A percentile compares a stretch with the other conserved stretches of the same genome.
Evolutionary conservation across 2,329 filamentous ascomycete species (phyloP).

Genomic region (Pyrenophora tritici-repentis): DNA sequence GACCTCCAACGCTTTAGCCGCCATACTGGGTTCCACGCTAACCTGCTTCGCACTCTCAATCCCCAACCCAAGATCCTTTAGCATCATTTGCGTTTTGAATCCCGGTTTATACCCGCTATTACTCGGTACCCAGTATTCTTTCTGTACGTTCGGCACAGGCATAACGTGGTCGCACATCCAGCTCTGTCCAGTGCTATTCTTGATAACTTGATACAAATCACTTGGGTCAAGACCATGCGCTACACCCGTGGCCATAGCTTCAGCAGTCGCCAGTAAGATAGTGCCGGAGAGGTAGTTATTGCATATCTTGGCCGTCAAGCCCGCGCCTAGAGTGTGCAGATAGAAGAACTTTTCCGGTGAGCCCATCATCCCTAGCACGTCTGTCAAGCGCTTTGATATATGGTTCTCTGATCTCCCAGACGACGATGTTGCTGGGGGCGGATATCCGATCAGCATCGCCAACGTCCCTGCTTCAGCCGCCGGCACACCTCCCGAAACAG

Average conservation of each 20-base stretch:
- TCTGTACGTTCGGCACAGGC: constrained; percentile 39
- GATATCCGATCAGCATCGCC: constrained; percentile 35
- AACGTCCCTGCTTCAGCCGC: constrained; percentile 36
- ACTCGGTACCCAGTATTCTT: constrained; percentile 38
- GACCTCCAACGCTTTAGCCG: constrained; percentile 32
- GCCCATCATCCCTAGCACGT: constrained; percentile 28
- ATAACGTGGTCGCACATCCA: constrained; percentile 45
- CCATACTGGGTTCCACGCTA: constrained; percentile 33
- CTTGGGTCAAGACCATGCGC: constrained; percentile 37
- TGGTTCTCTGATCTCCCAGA: background rate
- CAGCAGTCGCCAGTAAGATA: constrained; percentile 38
- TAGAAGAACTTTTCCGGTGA: constrained; percentile 38
- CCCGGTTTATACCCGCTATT: constrained; percentile 41
- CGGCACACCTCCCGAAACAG: constrained; percentile 42
- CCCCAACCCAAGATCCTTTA: constrained; percentile 40
- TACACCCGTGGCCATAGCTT: constrained; percentile 41
- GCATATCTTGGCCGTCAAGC: constrained; percentile 41
- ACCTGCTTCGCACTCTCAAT: constrained; percentile 36
- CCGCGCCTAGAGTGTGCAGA: constrained; percentile 33
- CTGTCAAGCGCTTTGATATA: constrained; percentile 17
- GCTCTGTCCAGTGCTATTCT: constrained; percentile 37
- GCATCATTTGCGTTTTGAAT: constrained; percentile 45
- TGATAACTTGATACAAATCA: constrained; percentile 35
- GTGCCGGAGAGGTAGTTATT: constrained; percentile 43
- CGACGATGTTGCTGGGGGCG: constrained; percentile 11